Base-by-base conservation (phyloP, 2,329 filamentous ascomycete genomes). In the Juglanconis juglandina region DNA sequence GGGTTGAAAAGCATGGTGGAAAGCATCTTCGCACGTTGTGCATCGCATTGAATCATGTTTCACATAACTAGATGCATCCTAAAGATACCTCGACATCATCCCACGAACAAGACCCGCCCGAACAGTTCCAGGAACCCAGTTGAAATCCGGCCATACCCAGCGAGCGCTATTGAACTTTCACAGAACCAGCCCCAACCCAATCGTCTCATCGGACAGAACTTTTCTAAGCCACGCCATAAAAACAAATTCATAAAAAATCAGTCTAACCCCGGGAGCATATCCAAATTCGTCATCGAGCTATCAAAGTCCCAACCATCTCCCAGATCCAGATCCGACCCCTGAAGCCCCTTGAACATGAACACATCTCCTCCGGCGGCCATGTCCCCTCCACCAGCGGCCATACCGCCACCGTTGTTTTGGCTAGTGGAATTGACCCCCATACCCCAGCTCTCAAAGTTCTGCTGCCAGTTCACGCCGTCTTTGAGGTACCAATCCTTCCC, bases 401-500 rank as follows among this genome's bases (percentile, higher is more conserved):
- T 30, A 11, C 33, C 52, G 34, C 24, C 49, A 17, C 41, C 58
- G 39, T 14, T 52, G n/a, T n/a, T 46, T 6, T 17, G 33, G 14
- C 30, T 60, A 13, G 44, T 24, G 6, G 53, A 42, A 11, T 14
- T 51, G 14, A 34, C 35, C 5, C 72, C 69, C 57, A 78, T 69
- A 39, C 76, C 78, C 83, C 83, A 86, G 3, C 76, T 71, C 58
- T 83, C 78, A 66, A 85, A 86, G 62, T 82, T 79, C 58, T 84
- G 81, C 60, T 85, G 81, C 81, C 82, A 85, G 62, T 77, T 81
- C 33, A 80, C 81, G 17, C 82, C 79, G 61, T 86, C 83, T 56
- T 78, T 83, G 24, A 86, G 69, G 65, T 84, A 82, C 81, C 81
- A 86, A 44, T 85, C 81, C 62, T 82, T 79, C 8, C 78, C 78